phyloP scores from a whole-genome alignment of 2,329 filamentous ascomycete genomes.

The Apiospora phragmitis region DNA sequence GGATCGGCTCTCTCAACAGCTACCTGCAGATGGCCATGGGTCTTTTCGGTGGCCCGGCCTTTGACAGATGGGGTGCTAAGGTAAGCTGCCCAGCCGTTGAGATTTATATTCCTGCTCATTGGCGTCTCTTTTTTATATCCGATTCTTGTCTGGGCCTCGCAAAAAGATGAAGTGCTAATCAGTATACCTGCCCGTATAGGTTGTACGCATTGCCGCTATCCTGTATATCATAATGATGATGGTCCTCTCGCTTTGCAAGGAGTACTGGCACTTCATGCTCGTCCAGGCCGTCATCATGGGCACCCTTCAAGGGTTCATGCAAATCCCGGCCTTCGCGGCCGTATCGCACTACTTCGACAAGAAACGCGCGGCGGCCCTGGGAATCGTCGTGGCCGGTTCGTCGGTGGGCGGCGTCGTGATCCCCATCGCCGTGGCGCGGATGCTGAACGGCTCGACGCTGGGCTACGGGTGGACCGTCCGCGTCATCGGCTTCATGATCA shows the following conservation, averaged over 20 bases:
- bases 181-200: neutral
- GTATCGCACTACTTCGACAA: slow-evolving; percentile 32
- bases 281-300: slow-evolving; percentile 52
- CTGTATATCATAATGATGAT: slow-evolving; percentile 36
- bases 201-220: slow-evolving; percentile 43
- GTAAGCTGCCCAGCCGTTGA: neutral
- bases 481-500: slow-evolving; percentile 13
- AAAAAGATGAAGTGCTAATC: neutral
- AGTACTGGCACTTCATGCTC: slow-evolving; percentile 53
- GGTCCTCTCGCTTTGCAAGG: slow-evolving; percentile 47
- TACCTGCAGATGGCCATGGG: slow-evolving; percentile 53
- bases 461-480: slow-evolving; percentile 14
- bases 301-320: slow-evolving; percentile 34
- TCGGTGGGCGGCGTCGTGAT: slow-evolving; percentile 23
- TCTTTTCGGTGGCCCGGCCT: slow-evolving; percentile 51
- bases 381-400: slow-evolving; percentile 35
- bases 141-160: neutral
- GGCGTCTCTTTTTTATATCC: too few species aligned
- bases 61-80: slow-evolving; percentile 51
- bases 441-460: slow-evolving; percentile 15
- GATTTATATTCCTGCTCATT: neutral
- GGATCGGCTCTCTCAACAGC: slow-evolving; percentile 52
- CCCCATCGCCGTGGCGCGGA: slow-evolving; percentile 18
- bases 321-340: slow-evolving; percentile 29
- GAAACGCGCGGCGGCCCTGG: slow-evolving; percentile 33